Conservation (phyloP, 2,329 filamentous ascomycete genomes). For the Fusarium sp. region DNA sequence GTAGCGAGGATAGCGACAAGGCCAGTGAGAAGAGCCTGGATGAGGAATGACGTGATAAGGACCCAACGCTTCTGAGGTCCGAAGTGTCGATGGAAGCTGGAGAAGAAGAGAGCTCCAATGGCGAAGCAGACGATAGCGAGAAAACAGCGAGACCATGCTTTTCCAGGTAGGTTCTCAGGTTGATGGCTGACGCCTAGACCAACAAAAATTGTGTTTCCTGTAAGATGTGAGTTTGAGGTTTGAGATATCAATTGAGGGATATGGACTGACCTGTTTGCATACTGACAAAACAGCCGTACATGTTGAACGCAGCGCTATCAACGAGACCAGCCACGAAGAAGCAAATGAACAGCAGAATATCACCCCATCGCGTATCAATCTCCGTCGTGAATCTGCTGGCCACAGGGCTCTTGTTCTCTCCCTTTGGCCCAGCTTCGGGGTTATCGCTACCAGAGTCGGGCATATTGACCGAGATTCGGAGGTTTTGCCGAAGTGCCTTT, state of each 20-base stretch:
- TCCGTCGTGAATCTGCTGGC: constrained; percentile 31
- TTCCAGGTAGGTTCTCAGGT: constrained; percentile 37
- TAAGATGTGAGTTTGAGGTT: not conserved
- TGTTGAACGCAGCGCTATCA: constrained; percentile 42
- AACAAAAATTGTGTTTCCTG: constrained; percentile 43
- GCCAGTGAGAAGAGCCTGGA: constrained; percentile 36
- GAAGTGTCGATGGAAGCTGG: constrained; percentile 40
- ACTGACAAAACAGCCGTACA: constrained; percentile 44
- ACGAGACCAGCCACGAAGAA: constrained; percentile 41
- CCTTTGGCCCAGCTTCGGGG: constrained; percentile 26
- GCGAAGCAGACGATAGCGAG: constrained; percentile 41
- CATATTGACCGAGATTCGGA: constrained; percentile 16
- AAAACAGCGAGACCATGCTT: constrained; percentile 42
- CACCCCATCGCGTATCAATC: constrained; percentile 37
- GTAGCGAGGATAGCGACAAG: constrained; percentile 40
- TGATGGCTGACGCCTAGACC: constrained; percentile 40
- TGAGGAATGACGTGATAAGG: constrained; percentile 32
- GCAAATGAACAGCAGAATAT: constrained; percentile 36
- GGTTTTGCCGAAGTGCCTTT: not conserved
- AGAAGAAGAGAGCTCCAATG: constrained; percentile 40
- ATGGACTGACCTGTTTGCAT: constrained; percentile 41
- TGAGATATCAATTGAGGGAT: not conserved
- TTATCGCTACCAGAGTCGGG: constrained; percentile 28
- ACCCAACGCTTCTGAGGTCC: constrained; percentile 43
- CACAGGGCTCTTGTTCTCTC: not conserved